Conservation (phyloP, 768 basidiomycete species). For the Macrocybe gigantea region DNA sequence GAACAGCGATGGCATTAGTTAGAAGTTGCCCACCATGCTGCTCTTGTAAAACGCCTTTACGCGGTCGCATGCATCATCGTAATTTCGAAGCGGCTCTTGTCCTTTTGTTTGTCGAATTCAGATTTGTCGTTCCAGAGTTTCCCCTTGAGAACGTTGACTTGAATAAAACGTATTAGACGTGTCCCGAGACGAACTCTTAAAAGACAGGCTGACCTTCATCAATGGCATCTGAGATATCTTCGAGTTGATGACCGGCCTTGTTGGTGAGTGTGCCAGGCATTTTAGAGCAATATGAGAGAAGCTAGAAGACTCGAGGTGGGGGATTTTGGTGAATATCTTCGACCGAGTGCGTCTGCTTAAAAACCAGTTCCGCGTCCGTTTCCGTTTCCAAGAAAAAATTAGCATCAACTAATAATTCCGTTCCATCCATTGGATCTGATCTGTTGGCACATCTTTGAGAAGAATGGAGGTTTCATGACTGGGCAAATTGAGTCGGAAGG, state of each 20-base stretch:
- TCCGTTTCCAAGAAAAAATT: too few relatives aligned
- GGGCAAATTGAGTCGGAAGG: too few relatives aligned
- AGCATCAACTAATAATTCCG: too few relatives aligned
- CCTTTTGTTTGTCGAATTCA: constrained; percentile 53
- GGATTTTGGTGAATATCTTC: too few relatives aligned
- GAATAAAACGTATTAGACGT: background rate
- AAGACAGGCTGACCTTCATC: constrained; percentile 32
- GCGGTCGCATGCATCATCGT: constrained; percentile 70
- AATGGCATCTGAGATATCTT: constrained; percentile 40
- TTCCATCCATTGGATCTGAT: too few relatives aligned
- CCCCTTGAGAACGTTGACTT: constrained; percentile 69
- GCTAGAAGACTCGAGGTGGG: too few relatives aligned
- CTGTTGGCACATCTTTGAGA: too few relatives aligned
- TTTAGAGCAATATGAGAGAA: too few relatives aligned
- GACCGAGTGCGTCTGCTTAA: too few relatives aligned
- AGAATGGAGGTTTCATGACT: too few relatives aligned
- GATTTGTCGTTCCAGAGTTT: constrained; percentile 53
- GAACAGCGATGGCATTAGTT: background rate
- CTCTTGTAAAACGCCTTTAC: constrained; percentile 76
- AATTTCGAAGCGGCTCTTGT: constrained; percentile 66
- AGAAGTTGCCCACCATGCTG: constrained; percentile 52
- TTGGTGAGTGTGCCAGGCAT: too few relatives aligned
- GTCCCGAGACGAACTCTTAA: background rate
- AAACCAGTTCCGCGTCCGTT: too few relatives aligned
- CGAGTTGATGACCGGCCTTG: constrained; percentile 27